Conservation (phyloP, 139 green algal genomes). For the Nannochloris sp. region DNA sequence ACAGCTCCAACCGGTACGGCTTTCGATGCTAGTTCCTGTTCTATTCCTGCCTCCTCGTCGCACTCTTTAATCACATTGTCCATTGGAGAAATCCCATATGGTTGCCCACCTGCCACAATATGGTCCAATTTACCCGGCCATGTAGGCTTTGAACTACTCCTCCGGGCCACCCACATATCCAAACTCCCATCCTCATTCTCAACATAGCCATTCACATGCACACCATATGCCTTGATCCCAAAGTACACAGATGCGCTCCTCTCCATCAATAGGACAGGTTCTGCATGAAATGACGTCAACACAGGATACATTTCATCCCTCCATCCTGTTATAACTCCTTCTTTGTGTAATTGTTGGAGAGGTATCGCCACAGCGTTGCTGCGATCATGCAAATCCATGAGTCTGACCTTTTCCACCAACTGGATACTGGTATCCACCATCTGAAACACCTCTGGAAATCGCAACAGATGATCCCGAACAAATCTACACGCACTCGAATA, state of each 20-base stretch:
- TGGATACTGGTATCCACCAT: not conserved
- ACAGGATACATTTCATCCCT: slow-evolving; percentile 90
- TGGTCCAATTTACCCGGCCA: slow-evolving; percentile 92
- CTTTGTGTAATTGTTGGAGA: slow-evolving; percentile 24
- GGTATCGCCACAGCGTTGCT: slow-evolving; percentile 1
- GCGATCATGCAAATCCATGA: not conserved
- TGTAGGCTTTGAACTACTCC: slow-evolving; percentile 70
- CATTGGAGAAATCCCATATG: slow-evolving; percentile 47
- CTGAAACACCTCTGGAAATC: slow-evolving; percentile 35
- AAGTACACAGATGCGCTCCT: slow-evolving; percentile 75
- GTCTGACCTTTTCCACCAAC: not conserved
- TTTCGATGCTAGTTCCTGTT: slow-evolving; percentile 44
- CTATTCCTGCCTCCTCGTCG: slow-evolving; percentile 85
- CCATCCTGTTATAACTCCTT: slow-evolving; percentile 76
- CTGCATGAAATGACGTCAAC: slow-evolving; percentile 38
- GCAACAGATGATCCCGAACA: slow-evolving; percentile 31
- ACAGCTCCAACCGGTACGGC: slow-evolving; percentile 40
- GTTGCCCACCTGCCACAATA: slow-evolving; percentile 85
- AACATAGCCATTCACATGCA: slow-evolving; percentile 89
- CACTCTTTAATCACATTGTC: slow-evolving; percentile 95
- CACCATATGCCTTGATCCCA: slow-evolving; percentile 71
- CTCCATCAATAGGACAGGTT: slow-evolving; percentile 72
- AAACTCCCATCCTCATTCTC: slow-evolving; percentile 30
- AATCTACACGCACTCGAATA: slow-evolving; percentile 24
- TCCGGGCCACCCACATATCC: slow-evolving; percentile 80